A percentile compares a stretch with the other conserved stretches of the same genome.
These are phyloP conservation scores for Ceratobasidium sp. DNA, from an alignment of 1,284 basidiomycete species.

Conservation along the genomic window DNA sequence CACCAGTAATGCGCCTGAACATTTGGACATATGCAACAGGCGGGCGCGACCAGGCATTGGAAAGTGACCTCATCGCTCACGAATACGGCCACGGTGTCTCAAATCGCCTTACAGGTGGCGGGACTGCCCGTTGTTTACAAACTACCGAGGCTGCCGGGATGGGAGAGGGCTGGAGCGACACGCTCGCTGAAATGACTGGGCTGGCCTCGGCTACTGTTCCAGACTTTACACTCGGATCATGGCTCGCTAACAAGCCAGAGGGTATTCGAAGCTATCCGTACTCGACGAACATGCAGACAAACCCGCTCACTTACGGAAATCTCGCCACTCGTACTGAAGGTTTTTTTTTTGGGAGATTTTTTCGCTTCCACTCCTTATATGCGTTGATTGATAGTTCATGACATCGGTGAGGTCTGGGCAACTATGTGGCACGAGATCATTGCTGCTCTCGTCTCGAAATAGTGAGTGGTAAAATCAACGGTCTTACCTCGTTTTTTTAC, in stretches of 20 bases:
- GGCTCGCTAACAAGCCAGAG: conserved; percentile 14
- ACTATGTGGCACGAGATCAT: conserved; percentile 29
- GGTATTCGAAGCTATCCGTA: too few species aligned
- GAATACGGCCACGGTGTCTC: too few species aligned
- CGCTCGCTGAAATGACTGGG: conserved; percentile 27
- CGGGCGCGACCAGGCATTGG: conserved; percentile 33
- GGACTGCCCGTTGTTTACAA: conserved; percentile 5
- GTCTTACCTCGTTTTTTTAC: too few species aligned
- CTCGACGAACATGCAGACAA: conserved; percentile 36
- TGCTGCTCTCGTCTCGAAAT: too few species aligned
- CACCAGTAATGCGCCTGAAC: conserved; percentile 31
- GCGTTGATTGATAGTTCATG: conserved; percentile 9
- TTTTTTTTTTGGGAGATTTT: neutral
- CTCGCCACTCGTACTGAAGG: conserved; percentile 13
- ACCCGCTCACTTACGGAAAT: conserved; percentile 32
- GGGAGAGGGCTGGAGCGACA: conserved; percentile 40
- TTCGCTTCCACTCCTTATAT: neutral
- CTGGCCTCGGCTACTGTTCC: neutral
- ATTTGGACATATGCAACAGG: conserved; percentile 33
- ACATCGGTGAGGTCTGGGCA: conserved; percentile 39
- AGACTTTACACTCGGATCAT: conserved; percentile 37
- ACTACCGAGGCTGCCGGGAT: conserved; percentile 37
- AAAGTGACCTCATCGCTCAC: conserved; percentile 31
- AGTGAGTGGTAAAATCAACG: too few species aligned
- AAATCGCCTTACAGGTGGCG: conserved; percentile 30